Evolutionary conservation across 2,329 filamentous ascomycete genomes (phyloP), one percentile per base, ranked within the genome.

Genomic region (Orbilia ellipsospora): DNA sequence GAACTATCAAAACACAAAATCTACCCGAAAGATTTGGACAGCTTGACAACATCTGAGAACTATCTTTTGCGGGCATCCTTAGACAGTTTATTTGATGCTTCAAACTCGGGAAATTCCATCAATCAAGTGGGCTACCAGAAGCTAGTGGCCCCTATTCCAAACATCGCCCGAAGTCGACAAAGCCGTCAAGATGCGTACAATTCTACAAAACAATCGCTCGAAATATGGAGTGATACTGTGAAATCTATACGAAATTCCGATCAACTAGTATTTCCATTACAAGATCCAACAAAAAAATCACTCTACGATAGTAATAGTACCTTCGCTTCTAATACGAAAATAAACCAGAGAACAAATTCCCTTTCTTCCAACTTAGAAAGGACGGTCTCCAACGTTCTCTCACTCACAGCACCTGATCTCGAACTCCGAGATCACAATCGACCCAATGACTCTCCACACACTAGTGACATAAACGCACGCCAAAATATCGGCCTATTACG

Each of bases 171-270:
- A 82, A 93, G 94, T 81, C 89, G 90, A 59, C 83, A 97, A 15
- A 90, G 96, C 80, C 92, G 95, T 61, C 85, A 86, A 62, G 93
- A 89, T 23, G 95, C 95, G 1, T 96, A 94, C 79, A 89, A 93
- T 42, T 94, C 97, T 85, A 94, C 93, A 60, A 97, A 96, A 80
- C 90, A 97, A 82, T 94, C 93, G 0, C 85, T 99, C 26, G 89
- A 92, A 77, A 89, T 93, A 79, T 99, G 95, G 95, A 90, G 90
- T 36, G 94, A 97, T 75, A 98, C 95, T 0, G 93, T 99, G 80
- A 96, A 97, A 83, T 89, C 92, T 36, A 97, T 97, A 82, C 90
- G 95, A 73, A 88, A 93, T 79, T 94, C 94, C 0, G 95, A 98
- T 77, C 93, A 97, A 82, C 85, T 99, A 12, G 86, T 90, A 18